Evolutionary conservation across 208 protist genomes (phyloP), one percentile per base, ranked within the genome.

Genomic region (Angomonas ambiguus): DNA sequence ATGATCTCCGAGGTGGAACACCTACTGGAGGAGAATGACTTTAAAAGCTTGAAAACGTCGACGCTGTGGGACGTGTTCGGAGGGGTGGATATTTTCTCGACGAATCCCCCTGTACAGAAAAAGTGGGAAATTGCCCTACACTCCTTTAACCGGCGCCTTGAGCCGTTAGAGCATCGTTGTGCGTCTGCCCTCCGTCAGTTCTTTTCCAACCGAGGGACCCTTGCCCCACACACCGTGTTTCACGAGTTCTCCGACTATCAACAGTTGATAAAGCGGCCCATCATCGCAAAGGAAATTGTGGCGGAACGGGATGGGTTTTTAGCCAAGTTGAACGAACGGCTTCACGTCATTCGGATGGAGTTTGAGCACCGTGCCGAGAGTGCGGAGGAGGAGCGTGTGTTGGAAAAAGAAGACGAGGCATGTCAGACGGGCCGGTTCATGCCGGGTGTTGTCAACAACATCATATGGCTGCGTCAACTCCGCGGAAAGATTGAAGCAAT

Each of bases 381-480:
- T 67, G 77, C 71, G 1, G 86, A 93, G 53, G 76, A 93, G 38
- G 87, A 95, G 49, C 51, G 51, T 6, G 64, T 91, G 24, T 73
- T 94, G 24, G 88, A 94, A 51, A 83, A 93, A 56, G 86, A 97
- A 56, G 92, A 97, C 72, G 77, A 82, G 10, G 77, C 79, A 33
- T 95, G 82, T 71, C 92, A 97, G 59, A 80, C 92, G 8, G 90
- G 92, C 6, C 87, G 92, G 31, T 94, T 93, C 66, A 87, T 97
- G 73, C 92, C 92, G 0, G 90, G 82, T 32, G 87, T 97, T 13
- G 89, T 94, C 57, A 97, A 97, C 75, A 92, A 90, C 67, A 84
- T 96, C 65, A 87, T 96, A 55, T 97, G 90, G 88, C 78, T 95
- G 3, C 87, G 93, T 24, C 93, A 96, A 77, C 72, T 95, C 6